Percentiles rank a stretch among this genome's conserved stretches.
These are phyloP conservation scores for Eutrema heterophyllum DNA, from an alignment of 345 rosid genomes.

Conservation along the genomic window DNA sequence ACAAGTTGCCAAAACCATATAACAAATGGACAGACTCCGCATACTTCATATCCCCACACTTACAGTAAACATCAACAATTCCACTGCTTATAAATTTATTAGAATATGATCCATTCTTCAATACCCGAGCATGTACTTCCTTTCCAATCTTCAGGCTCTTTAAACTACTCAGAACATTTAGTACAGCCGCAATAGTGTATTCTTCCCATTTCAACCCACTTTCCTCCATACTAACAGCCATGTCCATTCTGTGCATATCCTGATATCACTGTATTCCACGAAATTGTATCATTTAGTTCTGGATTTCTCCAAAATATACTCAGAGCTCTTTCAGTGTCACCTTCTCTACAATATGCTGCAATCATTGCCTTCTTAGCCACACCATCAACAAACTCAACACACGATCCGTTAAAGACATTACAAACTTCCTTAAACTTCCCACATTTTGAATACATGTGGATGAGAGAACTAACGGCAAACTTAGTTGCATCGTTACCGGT, in stretches of 20 bases:
- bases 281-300: conserved; percentile 49
- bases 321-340: conserved; percentile 56
- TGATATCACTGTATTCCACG: conserved; percentile 75
- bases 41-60: conserved; percentile 55
- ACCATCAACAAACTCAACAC: conserved; percentile 38
- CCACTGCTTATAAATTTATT: conserved; percentile 52
- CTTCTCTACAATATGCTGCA: conserved; percentile 69
- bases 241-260: conserved; percentile 54
- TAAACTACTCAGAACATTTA: conserved; percentile 50
- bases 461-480: conserved; percentile 66
- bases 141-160: conserved; percentile 50
- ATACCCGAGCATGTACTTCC: conserved; percentile 60
- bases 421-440: conserved; percentile 46
- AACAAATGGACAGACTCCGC: conserved; percentile 45
- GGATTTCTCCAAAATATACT: conserved; percentile 45
- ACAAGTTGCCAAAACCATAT: conserved; percentile 39
- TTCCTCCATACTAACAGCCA: conserved; percentile 55
- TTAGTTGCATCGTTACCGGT: conserved; percentile 50
- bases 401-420: conserved; percentile 37
- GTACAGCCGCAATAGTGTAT: conserved; percentile 50
- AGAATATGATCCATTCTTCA: conserved; percentile 44
- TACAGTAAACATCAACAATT: conserved; percentile 63
- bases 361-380: conserved; percentile 69
- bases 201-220: conserved; percentile 54
- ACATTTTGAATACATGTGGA: conserved; percentile 84